Evolutionary conservation across 1,284 basidiomycete genomes (phyloP), one percentile per base, ranked within the genome.

Genomic region (Moesziomyces sp.): DNA sequence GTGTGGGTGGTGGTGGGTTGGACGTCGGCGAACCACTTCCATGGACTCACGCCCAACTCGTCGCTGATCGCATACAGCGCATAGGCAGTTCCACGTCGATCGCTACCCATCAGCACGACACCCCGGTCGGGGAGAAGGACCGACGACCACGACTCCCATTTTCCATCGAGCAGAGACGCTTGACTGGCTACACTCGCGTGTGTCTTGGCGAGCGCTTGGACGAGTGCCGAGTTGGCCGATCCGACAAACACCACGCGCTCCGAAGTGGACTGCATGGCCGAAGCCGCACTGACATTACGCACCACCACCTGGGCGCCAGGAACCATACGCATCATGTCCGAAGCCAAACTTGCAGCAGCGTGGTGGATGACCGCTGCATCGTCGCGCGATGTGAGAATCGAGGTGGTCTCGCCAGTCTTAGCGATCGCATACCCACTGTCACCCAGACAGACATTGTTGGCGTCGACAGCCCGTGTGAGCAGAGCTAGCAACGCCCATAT

Each of bases 1-100:
- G 45, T 33, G 35, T 65, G 63, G 0, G 47, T 54, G 30, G 47
- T 21, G 0, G 63, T 59, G 3, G 63, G 63, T 0, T 59, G 33
- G 6, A 67, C 64, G 33, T 67, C 64, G 13, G 64, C 64, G n/a
- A 67, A 67, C 64, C 64, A 67, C 43, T 60, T 60, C 64, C 64
- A 67, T 0, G 64, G 64, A 19, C 58, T 60, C 5, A 67, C 53
- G 8, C 64, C 64, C n/a, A 67, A 2, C 50, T 67, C 64, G 9
- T 67, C 64, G 35, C 64, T 67, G 38, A 67, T 16, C 5, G 64
- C 61, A 46, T 67, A 67, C 33, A 67, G 50, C 7, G 46, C 64
- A 18, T 67, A 67, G 1, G 58, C 64, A 2, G 64, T 46, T 6
- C 64, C 64, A 2, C 58, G 43, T 53, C 56, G 56, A 40, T 67